Conservation (phyloP, 2,329 filamentous ascomycete species). For the Pyricularia grisea region DNA sequence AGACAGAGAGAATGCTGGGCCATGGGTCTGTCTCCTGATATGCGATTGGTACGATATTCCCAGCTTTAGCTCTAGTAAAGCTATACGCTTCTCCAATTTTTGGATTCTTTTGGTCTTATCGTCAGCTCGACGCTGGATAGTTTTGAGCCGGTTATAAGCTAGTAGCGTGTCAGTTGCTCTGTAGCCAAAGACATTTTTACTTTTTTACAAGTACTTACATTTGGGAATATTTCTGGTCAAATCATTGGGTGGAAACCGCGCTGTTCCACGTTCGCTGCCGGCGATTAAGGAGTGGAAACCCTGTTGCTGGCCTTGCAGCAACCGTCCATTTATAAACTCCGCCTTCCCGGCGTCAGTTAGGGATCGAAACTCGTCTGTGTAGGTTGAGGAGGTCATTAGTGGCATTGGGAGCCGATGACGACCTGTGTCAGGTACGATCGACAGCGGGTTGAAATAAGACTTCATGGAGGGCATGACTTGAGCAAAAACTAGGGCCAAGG, state of each 20-base stretch:
- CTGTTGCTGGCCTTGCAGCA: not conserved
- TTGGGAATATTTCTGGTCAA: not conserved
- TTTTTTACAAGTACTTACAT: not conserved
- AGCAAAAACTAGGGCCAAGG: not conserved
- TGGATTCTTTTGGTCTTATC: not conserved
- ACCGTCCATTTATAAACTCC: not conserved
- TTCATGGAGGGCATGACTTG: not conserved
- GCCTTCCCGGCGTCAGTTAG: not conserved
- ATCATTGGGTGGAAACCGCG: not conserved
- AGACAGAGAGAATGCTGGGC: not conserved
- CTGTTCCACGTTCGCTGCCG: not conserved
- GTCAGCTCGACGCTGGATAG: not conserved
- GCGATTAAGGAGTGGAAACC: not conserved
- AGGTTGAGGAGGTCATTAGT: not conserved
- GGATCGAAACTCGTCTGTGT: not conserved
- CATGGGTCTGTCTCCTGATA: not conserved
- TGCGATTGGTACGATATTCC: not conserved
- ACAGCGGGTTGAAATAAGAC: not conserved
- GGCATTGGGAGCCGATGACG: not conserved
- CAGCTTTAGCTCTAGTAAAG: not conserved
- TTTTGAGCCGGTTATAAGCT: not conserved
- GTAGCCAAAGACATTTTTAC: not conserved
- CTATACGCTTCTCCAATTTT: not conserved
- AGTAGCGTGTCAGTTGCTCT: not conserved
- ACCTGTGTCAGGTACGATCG: not conserved